Evolutionary conservation across 2,329 filamentous ascomycete species (phyloP).

Genomic region (Cryphonectria parasitica): DNA sequence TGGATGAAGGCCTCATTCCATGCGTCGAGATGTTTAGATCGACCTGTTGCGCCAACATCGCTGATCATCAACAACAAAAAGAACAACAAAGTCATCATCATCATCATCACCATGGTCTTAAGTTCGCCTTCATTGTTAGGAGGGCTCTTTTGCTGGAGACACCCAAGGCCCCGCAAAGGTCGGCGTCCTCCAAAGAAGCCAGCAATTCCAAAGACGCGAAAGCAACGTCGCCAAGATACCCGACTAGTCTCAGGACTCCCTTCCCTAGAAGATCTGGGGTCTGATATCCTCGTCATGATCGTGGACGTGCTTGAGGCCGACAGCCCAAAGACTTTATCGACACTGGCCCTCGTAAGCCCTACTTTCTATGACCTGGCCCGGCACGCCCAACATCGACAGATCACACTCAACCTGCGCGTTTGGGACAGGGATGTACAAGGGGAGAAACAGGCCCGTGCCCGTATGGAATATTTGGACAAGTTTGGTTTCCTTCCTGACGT

Average conservation of each 20-base stretch:
- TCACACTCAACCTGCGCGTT: neutral
- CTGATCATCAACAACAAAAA: too few species aligned
- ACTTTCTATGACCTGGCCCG: neutral
- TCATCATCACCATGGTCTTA: neutral
- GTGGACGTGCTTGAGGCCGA: neutral
- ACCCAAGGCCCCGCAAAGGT: neutral
- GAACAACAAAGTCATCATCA: neutral
- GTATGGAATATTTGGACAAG: neutral
- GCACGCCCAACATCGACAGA: neutral
- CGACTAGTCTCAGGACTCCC: neutral
- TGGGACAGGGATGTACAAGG: neutral
- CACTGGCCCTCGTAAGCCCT: slow-evolving; percentile 2
- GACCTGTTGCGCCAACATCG: neutral
- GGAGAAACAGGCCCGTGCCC: neutral
- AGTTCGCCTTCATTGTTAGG: neutral
- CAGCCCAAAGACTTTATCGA: neutral
- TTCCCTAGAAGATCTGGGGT: neutral
- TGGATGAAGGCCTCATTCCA: neutral
- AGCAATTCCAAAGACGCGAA: neutral
- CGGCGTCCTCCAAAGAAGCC: neutral
- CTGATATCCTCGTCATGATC: neutral
- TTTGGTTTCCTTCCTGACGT: neutral
- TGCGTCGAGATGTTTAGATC: neutral
- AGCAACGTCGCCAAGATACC: neutral
- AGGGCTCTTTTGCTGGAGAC: neutral